Percentiles rank a stretch among this genome's conserved stretches.
phyloP scores from a whole-genome alignment of 1,139 yeast genomes.

The Trichomonascaceae sp. region DNA sequence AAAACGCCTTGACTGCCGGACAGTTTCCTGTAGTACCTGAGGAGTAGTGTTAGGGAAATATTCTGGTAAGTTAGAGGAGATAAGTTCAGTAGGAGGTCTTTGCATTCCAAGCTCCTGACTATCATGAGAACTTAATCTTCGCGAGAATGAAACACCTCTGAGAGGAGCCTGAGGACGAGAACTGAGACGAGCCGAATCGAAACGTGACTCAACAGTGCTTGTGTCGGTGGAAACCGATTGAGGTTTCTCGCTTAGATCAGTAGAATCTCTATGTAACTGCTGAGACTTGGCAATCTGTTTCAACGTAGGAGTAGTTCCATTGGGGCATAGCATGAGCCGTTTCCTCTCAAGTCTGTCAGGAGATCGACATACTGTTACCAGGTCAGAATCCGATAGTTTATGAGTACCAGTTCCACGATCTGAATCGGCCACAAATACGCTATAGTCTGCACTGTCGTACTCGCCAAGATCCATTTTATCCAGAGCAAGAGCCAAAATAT shows the following conservation, averaged over 20 bases:
- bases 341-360: slow-evolving; percentile 65
- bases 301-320: slow-evolving; percentile 56
- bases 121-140: not conserved
- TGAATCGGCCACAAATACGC: slow-evolving; percentile 41
- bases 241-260: not conserved
- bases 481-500: slow-evolving; percentile 66
- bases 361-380: slow-evolving; percentile 76
- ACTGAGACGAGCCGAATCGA: not conserved
- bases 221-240: not conserved
- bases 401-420: slow-evolving; percentile 39
- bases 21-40: slow-evolving; percentile 67
- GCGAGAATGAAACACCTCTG: not conserved
- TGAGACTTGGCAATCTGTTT: slow-evolving; percentile 65
- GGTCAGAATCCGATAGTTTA: slow-evolving; percentile 66
- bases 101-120: slow-evolving; percentile 35
- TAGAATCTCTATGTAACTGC: slow-evolving; percentile 26
- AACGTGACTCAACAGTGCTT: not conserved
- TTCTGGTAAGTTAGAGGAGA: slow-evolving; percentile 82
- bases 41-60: slow-evolving; percentile 85
- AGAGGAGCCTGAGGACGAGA: not conserved
- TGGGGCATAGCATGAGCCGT: slow-evolving; percentile 64
- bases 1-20: slow-evolving; percentile 75
- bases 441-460: slow-evolving; percentile 43
- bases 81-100: slow-evolving; percentile 89
- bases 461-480: slow-evolving; percentile 43